Conservation (phyloP, 768 basidiomycete species). For the Hortiboletus flavorubellus region DNA sequence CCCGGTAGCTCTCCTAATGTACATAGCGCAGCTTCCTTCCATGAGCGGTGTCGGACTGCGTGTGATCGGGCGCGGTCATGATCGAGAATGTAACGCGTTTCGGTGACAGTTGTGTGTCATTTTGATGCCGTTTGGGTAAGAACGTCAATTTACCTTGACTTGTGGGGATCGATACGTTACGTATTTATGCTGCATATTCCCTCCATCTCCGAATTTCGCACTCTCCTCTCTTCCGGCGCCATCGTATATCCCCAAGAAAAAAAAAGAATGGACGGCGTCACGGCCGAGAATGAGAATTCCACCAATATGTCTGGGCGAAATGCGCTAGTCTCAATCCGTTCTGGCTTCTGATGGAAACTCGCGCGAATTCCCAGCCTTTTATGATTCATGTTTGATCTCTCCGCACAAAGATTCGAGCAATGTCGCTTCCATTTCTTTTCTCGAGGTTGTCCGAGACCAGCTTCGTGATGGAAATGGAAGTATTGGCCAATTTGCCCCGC, state of each 20-base stretch:
- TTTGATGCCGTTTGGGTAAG: conserved; percentile 33
- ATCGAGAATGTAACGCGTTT: conserved; percentile 15
- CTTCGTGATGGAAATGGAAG: conserved; percentile 3
- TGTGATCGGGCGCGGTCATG: conserved; percentile 9
- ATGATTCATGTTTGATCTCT: conserved; percentile 9
- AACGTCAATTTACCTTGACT: conserved; percentile 26
- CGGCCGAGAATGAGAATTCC: conserved; percentile 3
- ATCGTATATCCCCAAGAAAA: conserved; percentile 6
- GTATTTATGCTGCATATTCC: conserved; percentile 16
- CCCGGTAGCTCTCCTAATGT: conserved; percentile 29
- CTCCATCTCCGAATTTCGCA: conserved; percentile 12
- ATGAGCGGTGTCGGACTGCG: neutral
- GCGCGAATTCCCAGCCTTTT: conserved; percentile 7
- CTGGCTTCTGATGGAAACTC: conserved; percentile 32
- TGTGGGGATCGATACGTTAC: conserved; percentile 30
- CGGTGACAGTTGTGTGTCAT: conserved; percentile 23
- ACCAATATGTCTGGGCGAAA: neutral
- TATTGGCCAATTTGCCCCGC: too few species aligned
- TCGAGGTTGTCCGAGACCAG: neutral
- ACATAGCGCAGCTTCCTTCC: conserved; percentile 24
- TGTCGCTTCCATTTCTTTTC: neutral
- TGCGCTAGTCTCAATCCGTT: conserved; percentile 15
- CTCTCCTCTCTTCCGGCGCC: conserved; percentile 12
- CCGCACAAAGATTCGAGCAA: conserved; percentile 1
- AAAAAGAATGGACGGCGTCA: conserved; percentile 4